Conservation (phyloP, 805 yeast genomes). For the Ogataea trehaloabstinens region DNA sequence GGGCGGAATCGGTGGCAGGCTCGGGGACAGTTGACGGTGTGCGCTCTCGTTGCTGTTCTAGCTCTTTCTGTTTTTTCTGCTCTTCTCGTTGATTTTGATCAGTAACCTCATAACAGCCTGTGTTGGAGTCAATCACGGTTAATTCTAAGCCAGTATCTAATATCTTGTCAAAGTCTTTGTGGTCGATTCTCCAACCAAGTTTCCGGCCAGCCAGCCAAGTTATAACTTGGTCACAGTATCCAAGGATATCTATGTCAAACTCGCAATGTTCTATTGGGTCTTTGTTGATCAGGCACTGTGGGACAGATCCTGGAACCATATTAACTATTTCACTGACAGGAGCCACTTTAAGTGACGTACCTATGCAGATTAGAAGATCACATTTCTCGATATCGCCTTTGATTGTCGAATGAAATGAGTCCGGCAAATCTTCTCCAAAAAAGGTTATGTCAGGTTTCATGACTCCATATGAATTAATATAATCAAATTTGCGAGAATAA, state of each 20-base stretch:
- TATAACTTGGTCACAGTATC: slow-evolving; percentile 82
- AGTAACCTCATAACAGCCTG: slow-evolving; percentile 36
- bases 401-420: slow-evolving; percentile 57
- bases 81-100: slow-evolving; percentile 27
- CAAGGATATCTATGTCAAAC: slow-evolving; percentile 75
- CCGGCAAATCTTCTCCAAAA: slow-evolving; percentile 83
- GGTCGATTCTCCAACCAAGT: slow-evolving; percentile 61
- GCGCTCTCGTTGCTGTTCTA: slow-evolving; percentile 5
- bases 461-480: slow-evolving; percentile 64
- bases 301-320: slow-evolving; percentile 65
- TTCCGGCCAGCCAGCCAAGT: slow-evolving; percentile 53
- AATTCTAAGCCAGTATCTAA: slow-evolving; percentile 31
- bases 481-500: slow-evolving; percentile 26
- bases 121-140: slow-evolving; percentile 25
- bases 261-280: slow-evolving; percentile 74
- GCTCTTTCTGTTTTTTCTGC: slow-evolving; percentile 5
- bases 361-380: slow-evolving; percentile 80
- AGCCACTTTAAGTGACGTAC: slow-evolving; percentile 88
- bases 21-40: no score
- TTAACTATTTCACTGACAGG: slow-evolving; percentile 91
- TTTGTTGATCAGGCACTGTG: slow-evolving; percentile 76
- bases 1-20: not conserved
- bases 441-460: slow-evolving; percentile 92
- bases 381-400: slow-evolving; percentile 62
- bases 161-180: slow-evolving; percentile 44